phyloP scores from a whole-genome alignment of 31 red algal species.

The Odonthalia washingtoniensis region DNA sequence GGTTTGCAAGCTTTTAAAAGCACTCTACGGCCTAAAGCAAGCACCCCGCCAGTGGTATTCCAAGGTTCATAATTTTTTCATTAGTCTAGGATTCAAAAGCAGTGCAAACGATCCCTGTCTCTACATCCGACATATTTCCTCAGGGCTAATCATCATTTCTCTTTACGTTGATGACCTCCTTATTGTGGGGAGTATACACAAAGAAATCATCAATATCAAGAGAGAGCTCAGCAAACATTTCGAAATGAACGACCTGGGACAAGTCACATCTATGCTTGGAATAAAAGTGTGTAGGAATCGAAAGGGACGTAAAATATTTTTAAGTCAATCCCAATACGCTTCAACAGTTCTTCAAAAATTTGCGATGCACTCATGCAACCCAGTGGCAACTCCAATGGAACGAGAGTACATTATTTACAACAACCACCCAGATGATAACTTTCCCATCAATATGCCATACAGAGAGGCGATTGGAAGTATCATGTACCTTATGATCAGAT shows the following conservation, averaged over 20 bases:
- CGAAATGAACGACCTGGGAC: conserved; percentile 15
- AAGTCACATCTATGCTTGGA: not conserved
- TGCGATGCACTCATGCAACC: not conserved
- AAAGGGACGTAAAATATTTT: not conserved
- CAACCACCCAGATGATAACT: not conserved
- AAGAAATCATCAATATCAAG: not conserved
- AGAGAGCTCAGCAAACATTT: conserved; percentile 19
- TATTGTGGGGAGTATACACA: not conserved
- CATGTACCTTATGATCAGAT: conserved; percentile 44
- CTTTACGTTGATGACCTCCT: not conserved
- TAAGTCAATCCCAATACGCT: not conserved
- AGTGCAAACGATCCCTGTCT: not conserved
- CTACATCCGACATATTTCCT: not conserved
- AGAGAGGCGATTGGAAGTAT: conserved; percentile 34
- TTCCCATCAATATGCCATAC: conserved; percentile 7
- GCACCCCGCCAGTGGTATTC: conserved; percentile 27
- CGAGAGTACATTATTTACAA: not conserved
- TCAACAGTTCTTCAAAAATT: not conserved
- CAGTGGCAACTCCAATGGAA: conserved; percentile 7
- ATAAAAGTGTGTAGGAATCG: not conserved
- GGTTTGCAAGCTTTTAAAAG: not conserved
- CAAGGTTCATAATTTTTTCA: conserved; percentile 1
- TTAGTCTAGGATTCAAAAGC: not conserved
- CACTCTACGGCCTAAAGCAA: conserved; percentile 16
- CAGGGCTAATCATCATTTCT: conserved; percentile 5